These are phyloP conservation scores for Bondarzewia mesenterica DNA, from an alignment of 1,284 basidiomycete species.

Conservation along the genomic window DNA sequence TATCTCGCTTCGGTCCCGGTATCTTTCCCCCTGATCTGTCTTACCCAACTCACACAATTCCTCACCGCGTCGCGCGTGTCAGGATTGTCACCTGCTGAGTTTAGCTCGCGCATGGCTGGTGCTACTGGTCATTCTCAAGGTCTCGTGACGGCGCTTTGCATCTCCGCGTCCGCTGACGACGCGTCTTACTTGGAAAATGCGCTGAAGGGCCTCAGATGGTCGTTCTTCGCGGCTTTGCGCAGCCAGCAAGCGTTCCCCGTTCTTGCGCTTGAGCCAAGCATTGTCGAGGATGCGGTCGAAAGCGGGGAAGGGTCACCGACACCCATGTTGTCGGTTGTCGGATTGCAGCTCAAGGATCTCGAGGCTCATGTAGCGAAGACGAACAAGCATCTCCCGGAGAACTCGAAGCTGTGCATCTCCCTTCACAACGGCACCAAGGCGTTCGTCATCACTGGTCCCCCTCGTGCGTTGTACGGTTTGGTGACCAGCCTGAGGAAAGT, in stretches of 20 bases:
- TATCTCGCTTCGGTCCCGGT: slow-evolving; percentile 95
- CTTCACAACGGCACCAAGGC: slow-evolving; percentile 89
- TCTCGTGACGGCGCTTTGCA: slow-evolving; percentile 85
- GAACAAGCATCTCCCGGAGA: slow-evolving; percentile 77
- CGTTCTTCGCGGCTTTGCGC: slow-evolving; percentile 91
- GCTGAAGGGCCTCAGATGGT: slow-evolving; percentile 81
- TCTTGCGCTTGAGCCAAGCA: slow-evolving; percentile 80
- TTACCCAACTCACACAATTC: slow-evolving; percentile 94
- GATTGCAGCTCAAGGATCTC: slow-evolving; percentile 73
- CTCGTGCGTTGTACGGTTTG: slow-evolving; percentile 90
- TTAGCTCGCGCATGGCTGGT: slow-evolving; percentile 72
- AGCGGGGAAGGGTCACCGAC: slow-evolving; percentile 91
- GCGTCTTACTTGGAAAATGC: slow-evolving; percentile 73
- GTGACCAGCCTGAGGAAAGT: slow-evolving; percentile 87
- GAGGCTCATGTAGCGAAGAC: slow-evolving; percentile 82
- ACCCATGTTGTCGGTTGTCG: slow-evolving; percentile 90
- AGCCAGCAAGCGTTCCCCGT: slow-evolving; percentile 96
- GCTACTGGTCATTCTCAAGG: slow-evolving; percentile 97
- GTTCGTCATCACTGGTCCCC: slow-evolving; percentile 90
- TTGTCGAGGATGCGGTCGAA: slow-evolving; percentile 83
- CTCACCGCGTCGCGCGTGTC: slow-evolving; percentile 72
- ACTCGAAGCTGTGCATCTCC: slow-evolving; percentile 79
- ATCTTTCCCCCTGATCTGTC: slow-evolving; percentile 91
- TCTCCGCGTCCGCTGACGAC: slow-evolving; percentile 75
- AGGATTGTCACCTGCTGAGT: slow-evolving; percentile 72